phyloP scores from a whole-genome alignment of 1,284 basidiomycete species.

The Tausonia pullulans region DNA sequence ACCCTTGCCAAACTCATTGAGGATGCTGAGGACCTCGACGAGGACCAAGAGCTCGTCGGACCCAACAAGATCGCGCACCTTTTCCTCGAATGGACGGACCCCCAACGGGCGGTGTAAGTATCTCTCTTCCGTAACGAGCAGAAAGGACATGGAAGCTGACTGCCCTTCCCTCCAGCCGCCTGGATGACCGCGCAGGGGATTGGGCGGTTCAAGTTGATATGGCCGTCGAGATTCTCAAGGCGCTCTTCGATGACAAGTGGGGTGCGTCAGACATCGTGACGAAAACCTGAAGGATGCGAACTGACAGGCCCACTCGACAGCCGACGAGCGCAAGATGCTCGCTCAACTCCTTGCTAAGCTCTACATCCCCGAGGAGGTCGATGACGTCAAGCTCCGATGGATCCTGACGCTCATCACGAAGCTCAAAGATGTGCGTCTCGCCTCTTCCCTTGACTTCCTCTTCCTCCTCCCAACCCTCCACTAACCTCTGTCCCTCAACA shows the following conservation, averaged over 20 bases:
- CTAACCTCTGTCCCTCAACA: background rate
- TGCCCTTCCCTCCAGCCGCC: slow-evolving; percentile 25
- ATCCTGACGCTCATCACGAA: slow-evolving; percentile 50
- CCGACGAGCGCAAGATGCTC: slow-evolving; percentile 67
- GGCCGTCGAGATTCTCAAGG: slow-evolving; percentile 59
- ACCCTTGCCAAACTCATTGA: slow-evolving; percentile 57
- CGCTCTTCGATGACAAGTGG: slow-evolving; percentile 41
- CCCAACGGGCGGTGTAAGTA: slow-evolving; percentile 61
- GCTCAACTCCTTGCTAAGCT: slow-evolving; percentile 71
- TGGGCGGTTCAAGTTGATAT: slow-evolving; percentile 63
- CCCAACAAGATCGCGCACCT: slow-evolving; percentile 70
- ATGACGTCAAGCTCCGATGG: slow-evolving; percentile 50
- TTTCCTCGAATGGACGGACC: slow-evolving; percentile 89
- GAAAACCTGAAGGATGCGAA: background rate
- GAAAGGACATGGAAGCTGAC: background rate
- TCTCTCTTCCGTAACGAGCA: background rate
- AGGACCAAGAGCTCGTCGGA: slow-evolving; percentile 66
- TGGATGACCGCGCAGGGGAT: slow-evolving; percentile 34
- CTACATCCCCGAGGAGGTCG: slow-evolving; percentile 55
- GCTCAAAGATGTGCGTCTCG: slow-evolving; percentile 47
- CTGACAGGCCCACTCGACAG: slow-evolving; percentile 6
- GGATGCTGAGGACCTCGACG: slow-evolving; percentile 55
- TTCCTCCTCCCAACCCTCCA: slow-evolving; percentile 3
- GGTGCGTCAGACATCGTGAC: slow-evolving; percentile 31
- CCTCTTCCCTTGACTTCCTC: background rate